phyloP scores from a whole-genome alignment of 768 basidiomycete species.

The Grammothele lineata region DNA sequence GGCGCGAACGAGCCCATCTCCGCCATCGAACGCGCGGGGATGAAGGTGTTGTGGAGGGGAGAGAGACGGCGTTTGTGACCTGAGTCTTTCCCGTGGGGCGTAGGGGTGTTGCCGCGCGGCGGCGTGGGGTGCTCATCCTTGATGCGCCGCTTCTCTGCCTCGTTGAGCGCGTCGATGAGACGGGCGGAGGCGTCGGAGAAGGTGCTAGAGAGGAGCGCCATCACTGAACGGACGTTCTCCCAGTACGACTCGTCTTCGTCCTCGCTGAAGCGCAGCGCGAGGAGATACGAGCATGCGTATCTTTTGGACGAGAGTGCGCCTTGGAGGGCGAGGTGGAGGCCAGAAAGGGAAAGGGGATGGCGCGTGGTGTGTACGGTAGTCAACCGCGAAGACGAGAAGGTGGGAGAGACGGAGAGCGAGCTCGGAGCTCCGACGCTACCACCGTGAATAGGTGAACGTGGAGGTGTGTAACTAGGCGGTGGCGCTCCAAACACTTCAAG shows the following conservation, averaged over 20 bases:
- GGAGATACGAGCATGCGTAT: conserved; percentile 74
- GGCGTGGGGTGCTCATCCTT: conserved; percentile 47
- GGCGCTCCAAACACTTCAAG: conserved; percentile 45
- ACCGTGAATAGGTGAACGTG: conserved; percentile 11
- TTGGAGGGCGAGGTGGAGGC: conserved; percentile 57
- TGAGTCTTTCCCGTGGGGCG: conserved; percentile 2
- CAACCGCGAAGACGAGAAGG: conserved; percentile 49
- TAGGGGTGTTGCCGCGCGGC: conserved; percentile 4
- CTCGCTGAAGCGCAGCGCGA: conserved; percentile 67
- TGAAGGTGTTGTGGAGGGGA: conserved; percentile 3
- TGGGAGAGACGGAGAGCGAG: conserved; percentile 3
- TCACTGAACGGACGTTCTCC: conserved; percentile 79
- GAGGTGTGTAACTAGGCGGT: conserved; percentile 20
- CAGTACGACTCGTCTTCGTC: conserved; percentile 76
- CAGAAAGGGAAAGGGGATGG: conserved; percentile 64
- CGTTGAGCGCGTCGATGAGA: conserved; percentile 59
- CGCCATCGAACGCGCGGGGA: conserved; percentile 15
- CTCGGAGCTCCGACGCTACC: conserved; percentile 1
- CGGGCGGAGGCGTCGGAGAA: conserved; percentile 61
- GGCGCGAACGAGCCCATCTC: conserved; percentile 61
- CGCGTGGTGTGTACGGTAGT: conserved; percentile 56
- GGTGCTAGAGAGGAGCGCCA: conserved; percentile 63
- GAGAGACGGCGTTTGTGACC: conserved; percentile 7
- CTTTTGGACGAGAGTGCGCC: conserved; percentile 68
- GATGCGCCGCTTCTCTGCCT: conserved; percentile 48